Conservation (phyloP, 2,329 filamentous ascomycete genomes). For the Neopestalotiopsis sp. region DNA sequence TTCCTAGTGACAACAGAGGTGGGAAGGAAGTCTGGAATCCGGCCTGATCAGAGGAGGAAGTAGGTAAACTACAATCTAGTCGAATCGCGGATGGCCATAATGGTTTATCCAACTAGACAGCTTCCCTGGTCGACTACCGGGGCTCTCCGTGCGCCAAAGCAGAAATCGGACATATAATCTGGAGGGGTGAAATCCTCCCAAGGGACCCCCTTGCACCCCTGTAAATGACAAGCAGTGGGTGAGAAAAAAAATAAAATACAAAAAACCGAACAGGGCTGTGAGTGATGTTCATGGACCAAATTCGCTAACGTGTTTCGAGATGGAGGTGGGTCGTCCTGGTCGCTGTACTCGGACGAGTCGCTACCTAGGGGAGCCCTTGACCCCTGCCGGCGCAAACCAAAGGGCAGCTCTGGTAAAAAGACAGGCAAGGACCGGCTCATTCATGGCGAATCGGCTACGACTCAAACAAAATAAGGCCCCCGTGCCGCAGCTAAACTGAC, state of each 20-base stretch:
- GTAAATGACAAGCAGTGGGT: conserved; percentile 40
- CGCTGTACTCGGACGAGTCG: conserved; percentile 32
- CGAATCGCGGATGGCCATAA: conserved; percentile 30
- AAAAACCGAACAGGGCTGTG: conserved; percentile 44
- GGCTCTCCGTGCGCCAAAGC: conserved; percentile 52
- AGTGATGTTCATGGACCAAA: conserved; percentile 37
- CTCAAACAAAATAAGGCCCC: conserved; percentile 19
- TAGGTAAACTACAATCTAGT: conserved; percentile 29
- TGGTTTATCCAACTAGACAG: conserved; percentile 31
- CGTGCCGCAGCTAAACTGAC: conserved; percentile 21
- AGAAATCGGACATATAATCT: conserved; percentile 56
- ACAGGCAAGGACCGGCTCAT: conserved; percentile 9
- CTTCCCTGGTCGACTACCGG: conserved; percentile 38
- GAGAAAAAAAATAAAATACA: conserved; percentile 17
- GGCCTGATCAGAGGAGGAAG: conserved; percentile 33
- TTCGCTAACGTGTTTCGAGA: conserved; percentile 40
- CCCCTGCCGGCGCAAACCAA: conserved; percentile 23
- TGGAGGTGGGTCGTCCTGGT: conserved; percentile 34
- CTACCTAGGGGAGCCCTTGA: conserved; percentile 31
- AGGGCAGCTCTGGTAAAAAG: conserved; percentile 1
- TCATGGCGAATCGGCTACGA: conserved; percentile 24
- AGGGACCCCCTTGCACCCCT: conserved; percentile 37
- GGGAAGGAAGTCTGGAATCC: conserved; percentile 31
- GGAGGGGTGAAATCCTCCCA: conserved; percentile 42
- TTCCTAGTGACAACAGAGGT: conserved; percentile 27